These are phyloP conservation scores for Pyronema omphalodes DNA, from an alignment of 495 filamentous ascomycete species.

Conservation along the genomic window DNA sequence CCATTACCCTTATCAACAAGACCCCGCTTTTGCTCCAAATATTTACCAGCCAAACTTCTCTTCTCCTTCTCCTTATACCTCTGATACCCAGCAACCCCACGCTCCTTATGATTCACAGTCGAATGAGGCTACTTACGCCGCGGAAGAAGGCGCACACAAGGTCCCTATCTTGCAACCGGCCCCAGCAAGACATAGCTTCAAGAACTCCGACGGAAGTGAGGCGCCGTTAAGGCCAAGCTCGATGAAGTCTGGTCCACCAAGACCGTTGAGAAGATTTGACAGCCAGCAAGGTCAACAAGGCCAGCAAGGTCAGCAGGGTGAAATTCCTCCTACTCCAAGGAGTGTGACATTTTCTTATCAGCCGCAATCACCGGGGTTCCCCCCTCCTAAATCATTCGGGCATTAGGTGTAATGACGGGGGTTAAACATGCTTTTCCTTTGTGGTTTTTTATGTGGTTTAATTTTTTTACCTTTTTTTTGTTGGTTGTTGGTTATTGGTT, in stretches of 20 bases:
- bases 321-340: slow-evolving; percentile 15
- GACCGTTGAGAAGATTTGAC: slow-evolving; percentile 4
- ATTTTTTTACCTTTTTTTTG: too few relatives aligned
- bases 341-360: slow-evolving; percentile 11
- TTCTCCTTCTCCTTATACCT: too few relatives aligned
- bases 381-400: too few relatives aligned
- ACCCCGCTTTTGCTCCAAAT: slow-evolving; percentile 1
- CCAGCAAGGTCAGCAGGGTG: neutral
- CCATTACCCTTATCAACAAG: neutral
- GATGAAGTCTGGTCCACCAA: neutral
- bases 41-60: slow-evolving; percentile 15
- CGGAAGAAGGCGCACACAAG: neutral
- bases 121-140: slow-evolving; percentile 1
- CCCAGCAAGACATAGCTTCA: neutral
- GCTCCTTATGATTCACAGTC: neutral
- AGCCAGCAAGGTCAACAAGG: too few relatives aligned
- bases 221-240: neutral
- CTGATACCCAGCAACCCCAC: neutral
- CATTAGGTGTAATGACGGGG: too few relatives aligned
- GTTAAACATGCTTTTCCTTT: too few relatives aligned
- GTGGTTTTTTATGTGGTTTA: too few relatives aligned
- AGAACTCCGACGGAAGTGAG: neutral
- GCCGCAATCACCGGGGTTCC: neutral
- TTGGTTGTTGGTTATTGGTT: too few relatives aligned
- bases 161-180: slow-evolving; percentile 5